These are phyloP conservation scores for Nannizziopsis arthrosporioides DNA, from an alignment of 2,329 filamentous ascomycete genomes.

Conservation along the genomic window DNA sequence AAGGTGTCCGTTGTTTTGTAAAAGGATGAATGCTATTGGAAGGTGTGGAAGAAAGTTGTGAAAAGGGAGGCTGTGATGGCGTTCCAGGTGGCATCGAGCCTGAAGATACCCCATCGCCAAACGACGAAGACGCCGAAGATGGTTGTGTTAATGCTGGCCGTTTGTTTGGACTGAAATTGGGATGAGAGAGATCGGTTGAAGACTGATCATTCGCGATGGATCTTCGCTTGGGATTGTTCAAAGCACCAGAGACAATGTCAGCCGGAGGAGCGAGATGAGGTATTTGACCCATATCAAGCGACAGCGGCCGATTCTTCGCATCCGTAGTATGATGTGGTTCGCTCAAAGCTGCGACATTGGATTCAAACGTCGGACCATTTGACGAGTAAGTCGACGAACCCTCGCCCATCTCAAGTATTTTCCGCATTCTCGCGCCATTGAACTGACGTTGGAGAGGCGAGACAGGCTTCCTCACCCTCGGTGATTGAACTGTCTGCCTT, in stretches of 20 bases:
- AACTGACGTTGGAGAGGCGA: slow-evolving; percentile 4
- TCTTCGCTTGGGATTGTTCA: slow-evolving; percentile 25
- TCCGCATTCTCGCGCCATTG: slow-evolving; percentile 27
- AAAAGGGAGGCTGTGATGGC: slow-evolving; percentile 22
- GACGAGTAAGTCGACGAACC: slow-evolving; percentile 19
- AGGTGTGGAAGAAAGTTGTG: slow-evolving; percentile 16
- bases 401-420: slow-evolving; percentile 1
- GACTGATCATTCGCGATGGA: slow-evolving; percentile 26
- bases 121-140: slow-evolving; percentile 16
- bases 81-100: slow-evolving; percentile 21
- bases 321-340: not conserved
- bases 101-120: slow-evolving; percentile 15
- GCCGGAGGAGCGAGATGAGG: slow-evolving; percentile 35
- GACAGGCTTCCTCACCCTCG: not conserved
- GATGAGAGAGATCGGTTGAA: not conserved
- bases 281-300: slow-evolving; percentile 16
- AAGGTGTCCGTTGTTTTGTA: slow-evolving; percentile 26
- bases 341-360: not conserved
- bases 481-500: not conserved
- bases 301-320: not conserved
- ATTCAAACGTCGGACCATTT: not conserved
- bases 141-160: slow-evolving; percentile 8
- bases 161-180: not conserved
- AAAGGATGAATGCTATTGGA: slow-evolving; percentile 18
- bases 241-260: slow-evolving; percentile 30